A percentile compares a stretch with the other conserved stretches of the same genome.
Conservation (phyloP, 805 yeast species). For the Phaffomyces thermotolerans region DNA sequence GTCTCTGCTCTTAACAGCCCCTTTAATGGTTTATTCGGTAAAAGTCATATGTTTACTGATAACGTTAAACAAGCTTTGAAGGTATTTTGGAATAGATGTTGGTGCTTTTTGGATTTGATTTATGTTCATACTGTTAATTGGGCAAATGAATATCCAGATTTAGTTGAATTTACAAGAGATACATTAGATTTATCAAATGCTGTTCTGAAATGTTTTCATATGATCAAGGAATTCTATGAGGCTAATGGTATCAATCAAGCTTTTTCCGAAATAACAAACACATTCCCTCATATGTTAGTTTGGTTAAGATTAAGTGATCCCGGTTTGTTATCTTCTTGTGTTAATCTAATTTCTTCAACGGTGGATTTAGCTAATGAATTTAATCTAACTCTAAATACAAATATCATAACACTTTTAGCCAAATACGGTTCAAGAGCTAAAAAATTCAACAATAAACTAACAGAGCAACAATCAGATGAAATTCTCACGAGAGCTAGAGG, state of each 20-base stretch:
- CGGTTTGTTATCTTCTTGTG: conserved; percentile 67
- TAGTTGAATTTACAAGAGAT: conserved; percentile 82
- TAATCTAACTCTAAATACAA: conserved; percentile 42
- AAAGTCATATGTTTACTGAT: conserved; percentile 20
- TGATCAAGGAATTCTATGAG: conserved; percentile 28
- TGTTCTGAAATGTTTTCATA: conserved; percentile 57
- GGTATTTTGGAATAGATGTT: conserved; percentile 58
- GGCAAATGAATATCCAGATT: conserved; percentile 56
- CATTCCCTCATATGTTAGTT: conserved; percentile 60
- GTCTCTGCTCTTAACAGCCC: conserved; percentile 58
- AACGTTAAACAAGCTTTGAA: conserved; percentile 25
- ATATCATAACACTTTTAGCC: conserved; percentile 49
- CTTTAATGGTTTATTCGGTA: conserved; percentile 45
- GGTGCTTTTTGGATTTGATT: conserved; percentile 67
- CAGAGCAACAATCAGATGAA: conserved; percentile 57
- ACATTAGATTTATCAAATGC: conserved; percentile 70
- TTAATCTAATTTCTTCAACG: conserved; percentile 56
- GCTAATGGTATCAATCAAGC: conserved; percentile 26
- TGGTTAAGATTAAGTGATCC: conserved; percentile 83
- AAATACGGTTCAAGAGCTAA: conserved; percentile 60
- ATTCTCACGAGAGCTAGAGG: conserved; percentile 54
- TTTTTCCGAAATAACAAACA: conserved; percentile 48
- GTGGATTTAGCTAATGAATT: conserved; percentile 57
- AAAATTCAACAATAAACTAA: conserved; percentile 61
- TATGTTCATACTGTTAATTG: conserved; percentile 64